Base-by-base conservation (phyloP, 306 rosid species). In the Corylus heterophylla region DNA sequence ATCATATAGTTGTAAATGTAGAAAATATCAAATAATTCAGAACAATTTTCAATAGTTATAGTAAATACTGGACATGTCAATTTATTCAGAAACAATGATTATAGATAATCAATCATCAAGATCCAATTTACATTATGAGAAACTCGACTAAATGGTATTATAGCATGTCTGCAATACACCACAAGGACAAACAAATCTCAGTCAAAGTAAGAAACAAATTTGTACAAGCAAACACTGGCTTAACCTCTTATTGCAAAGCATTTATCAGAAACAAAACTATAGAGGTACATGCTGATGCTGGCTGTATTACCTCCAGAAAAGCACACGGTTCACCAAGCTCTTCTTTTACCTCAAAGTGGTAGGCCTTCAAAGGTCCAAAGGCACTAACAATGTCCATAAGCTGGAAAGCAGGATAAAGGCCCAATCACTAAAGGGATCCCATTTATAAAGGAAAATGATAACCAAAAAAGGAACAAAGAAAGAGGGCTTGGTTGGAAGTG, bases 361-460 rank as follows among this genome's bases (percentile, higher is more conserved):
- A 95, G 49, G 98, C 92, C 90, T 90, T 95, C 85, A 95, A 76
- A 79, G 88, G 84, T 85, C 99, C 99, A 90, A 95, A 95, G 51
- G 88, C 93, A 83, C 91, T 83, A 54, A 87, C 87, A 74, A 95
- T 86, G 86, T 95, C 97, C 89, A 87, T 71, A 82, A 92, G 91
- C 98, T 92, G 81, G 73, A 83, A 69, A 82, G 82, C 47, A 82
- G 70, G 45, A 80, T 49, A 35, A 45, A 10, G 52, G 78, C 71
- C 22, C 9, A 63, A 54, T 83, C 76, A 79, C 69, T 75, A 17
- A 50, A 73, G 14, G 44, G 22, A 59, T 73, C 22, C 22, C 52
- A 67, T 2, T 31, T 50, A 52, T 18, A 35, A 8, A 58, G 64
- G 52, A 48, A 73, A n/a, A 55, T 58, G 42, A 52, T 4, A 44